Evolutionary conservation across 2,329 filamentous ascomycete species (phyloP), one percentile per base, ranked within the genome.

Genomic region (Colletotrichum karsti): DNA sequence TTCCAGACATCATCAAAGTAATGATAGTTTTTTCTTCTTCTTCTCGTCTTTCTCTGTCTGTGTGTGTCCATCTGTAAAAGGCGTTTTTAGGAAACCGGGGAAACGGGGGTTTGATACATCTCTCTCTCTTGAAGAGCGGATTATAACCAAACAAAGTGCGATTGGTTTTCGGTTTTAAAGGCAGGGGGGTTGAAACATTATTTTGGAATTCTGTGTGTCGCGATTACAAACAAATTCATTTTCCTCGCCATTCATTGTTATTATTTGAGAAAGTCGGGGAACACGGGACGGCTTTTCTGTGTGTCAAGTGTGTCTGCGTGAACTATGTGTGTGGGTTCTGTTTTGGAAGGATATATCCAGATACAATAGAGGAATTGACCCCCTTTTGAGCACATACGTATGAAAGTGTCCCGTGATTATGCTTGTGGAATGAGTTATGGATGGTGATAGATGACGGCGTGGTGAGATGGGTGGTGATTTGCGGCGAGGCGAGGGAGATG

Each of bases 121-220:
- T n/a, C n/a, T n/a, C n/a, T n/a, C n/a, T n/a, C n/a, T n/a, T n/a
- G 53, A 56, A 59, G 53, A 54, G 63, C 37, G 51, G 57, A 64
- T 30, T 59, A 37, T 24, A 59, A 59, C 56, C 42, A 30, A 53
- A 22, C 33, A 41, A 42, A 42, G 13, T 26, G 46, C 9, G 18
- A 33, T 1, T 18, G 46, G 46, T 28, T 30, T 50, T 30, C 24
- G 28, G 30, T 9, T 2, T 35, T 35, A 3, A 5, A 6, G 28
- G 28, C 6, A 30, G 28, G 28, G 9, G 33, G 10, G 4, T 9
- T 9, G 33, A 35, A 35, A 13, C 33, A 35, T 35, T 12, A 7
- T 5, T 35, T 44, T 51, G 54, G 33, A 35, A 24, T n/a, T 53
- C 37, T 37, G 18, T 37, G 44, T 39, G 22, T n/a, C n/a, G n/a